Evolutionary conservation across 2,329 filamentous ascomycete genomes (phyloP).

Genomic region (Cytospora paraplurivora): DNA sequence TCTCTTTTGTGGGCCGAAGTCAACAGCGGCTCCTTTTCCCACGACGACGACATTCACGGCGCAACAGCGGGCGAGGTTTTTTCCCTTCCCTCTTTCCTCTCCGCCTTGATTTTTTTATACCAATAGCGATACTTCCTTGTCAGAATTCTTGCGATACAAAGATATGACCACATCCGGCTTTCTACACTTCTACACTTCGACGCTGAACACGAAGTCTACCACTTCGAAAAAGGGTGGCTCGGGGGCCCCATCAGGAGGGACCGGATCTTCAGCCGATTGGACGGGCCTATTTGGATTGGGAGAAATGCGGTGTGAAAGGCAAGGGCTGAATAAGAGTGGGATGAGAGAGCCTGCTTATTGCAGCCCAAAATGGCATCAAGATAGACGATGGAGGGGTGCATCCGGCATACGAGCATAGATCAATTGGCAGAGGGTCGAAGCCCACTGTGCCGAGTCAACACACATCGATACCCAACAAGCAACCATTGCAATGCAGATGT

Average conservation of each 20-base stretch:
- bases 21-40: background rate
- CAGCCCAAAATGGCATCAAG: conserved; percentile 3
- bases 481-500: conserved; percentile 5
- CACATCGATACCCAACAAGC: conserved; percentile 13
- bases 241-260: background rate
- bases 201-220: background rate
- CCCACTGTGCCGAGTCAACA: conserved; percentile 8
- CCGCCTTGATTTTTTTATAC: conserved; percentile 2
- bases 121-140: background rate
- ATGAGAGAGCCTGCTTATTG: conserved; percentile 9
- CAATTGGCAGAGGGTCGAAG: conserved; percentile 8
- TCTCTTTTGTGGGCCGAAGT: conserved; percentile 15
- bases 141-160: background rate
- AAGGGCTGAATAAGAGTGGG: background rate
- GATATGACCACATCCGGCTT: conserved; percentile 6
- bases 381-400: background rate
- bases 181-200: background rate
- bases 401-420: background rate
- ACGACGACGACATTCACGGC: conserved; percentile 15
- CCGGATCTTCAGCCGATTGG: background rate
- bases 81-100: background rate
- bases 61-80: conserved; percentile 8
- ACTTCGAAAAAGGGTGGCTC: background rate
- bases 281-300: background rate
- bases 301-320: background rate